Evolutionary conservation across 192 early-diverging fungal species (phyloP).

Genomic region (Neocallimastix lanati): DNA sequence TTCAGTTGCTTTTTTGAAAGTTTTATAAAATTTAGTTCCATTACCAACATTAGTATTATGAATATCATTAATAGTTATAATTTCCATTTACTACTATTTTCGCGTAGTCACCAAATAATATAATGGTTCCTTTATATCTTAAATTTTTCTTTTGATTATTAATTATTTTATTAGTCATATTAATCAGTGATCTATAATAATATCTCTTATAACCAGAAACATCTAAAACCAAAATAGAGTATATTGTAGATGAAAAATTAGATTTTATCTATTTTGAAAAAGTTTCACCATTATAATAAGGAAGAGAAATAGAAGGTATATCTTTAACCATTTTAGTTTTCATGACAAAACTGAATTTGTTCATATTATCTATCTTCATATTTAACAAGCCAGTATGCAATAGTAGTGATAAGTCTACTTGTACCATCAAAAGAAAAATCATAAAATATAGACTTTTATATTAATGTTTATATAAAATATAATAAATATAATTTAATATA

Average conservation of each 20-base stretch:
- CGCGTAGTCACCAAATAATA: not conserved
- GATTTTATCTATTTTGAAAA: not conserved
- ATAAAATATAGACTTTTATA: not conserved
- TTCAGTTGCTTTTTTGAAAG: not conserved
- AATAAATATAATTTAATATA: too few relatives aligned
- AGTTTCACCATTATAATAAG: not conserved
- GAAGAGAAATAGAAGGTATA: not conserved
- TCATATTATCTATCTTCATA: not conserved
- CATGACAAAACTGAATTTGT: not conserved
- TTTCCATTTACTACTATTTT: not conserved
- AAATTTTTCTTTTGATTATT: not conserved
- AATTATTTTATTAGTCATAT: not conserved
- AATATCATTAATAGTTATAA: not conserved
- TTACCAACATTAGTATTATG: not conserved
- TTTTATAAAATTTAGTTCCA: not conserved
- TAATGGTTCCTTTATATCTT: not conserved
- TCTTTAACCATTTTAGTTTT: not conserved
- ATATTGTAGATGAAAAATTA: too few relatives aligned
- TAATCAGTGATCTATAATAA: not conserved
- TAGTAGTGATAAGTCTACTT: not conserved
- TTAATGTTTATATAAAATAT: too few relatives aligned
- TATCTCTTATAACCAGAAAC: not conserved
- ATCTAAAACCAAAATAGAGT: not conserved
- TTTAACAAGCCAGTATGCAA: not conserved
- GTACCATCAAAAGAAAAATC: not conserved